A percentile compares a stretch with the other conserved stretches of the same genome.
These are phyloP conservation scores for Arthrinium puccinioides DNA, from an alignment of 2,329 filamentous ascomycete species.

Conservation along the genomic window DNA sequence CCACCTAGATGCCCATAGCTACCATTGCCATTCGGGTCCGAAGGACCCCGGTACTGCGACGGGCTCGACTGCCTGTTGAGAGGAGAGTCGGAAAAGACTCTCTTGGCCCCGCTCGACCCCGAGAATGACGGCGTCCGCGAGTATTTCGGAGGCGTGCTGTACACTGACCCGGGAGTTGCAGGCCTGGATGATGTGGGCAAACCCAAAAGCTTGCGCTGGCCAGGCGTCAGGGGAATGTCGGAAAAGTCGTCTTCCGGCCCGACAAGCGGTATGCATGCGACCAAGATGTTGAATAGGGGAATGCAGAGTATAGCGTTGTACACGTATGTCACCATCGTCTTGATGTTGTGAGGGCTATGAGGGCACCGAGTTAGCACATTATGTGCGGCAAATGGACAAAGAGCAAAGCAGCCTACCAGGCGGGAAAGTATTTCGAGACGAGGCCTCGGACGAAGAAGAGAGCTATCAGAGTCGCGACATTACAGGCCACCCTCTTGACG, in stretches of 20 bases:
- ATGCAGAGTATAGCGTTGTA: constrained; percentile 45
- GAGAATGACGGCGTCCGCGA: constrained; percentile 63
- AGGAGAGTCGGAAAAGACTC: constrained; percentile 51
- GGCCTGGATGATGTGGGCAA: constrained; percentile 59
- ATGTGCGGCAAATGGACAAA: constrained; percentile 10
- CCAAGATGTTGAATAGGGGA: constrained; percentile 62
- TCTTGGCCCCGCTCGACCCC: constrained; percentile 53
- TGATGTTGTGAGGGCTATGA: constrained; percentile 9
- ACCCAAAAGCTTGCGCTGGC: constrained; percentile 77
- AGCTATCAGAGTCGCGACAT: constrained; percentile 41
- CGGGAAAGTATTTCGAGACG: constrained; percentile 26
- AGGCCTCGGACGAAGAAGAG: constrained; percentile 21
- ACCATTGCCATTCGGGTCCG: constrained; percentile 23
- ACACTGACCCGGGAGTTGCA: constrained; percentile 63
- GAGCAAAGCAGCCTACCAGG: constrained; percentile 26
- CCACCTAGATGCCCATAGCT: constrained; percentile 10
- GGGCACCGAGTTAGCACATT: constrained; percentile 10
- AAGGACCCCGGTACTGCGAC: constrained; percentile 18
- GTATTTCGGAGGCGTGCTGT: constrained; percentile 83
- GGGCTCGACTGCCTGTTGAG: constrained; percentile 41
- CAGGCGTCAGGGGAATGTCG: constrained; percentile 87
- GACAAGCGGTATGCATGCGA: constrained; percentile 66
- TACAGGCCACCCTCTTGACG: constrained; percentile 61
- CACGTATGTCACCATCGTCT: constrained; percentile 23
- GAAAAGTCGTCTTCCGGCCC: constrained; percentile 67